Base-by-base conservation (phyloP, 805 yeast genomes). In the Myxozyma melibiosi region DNA sequence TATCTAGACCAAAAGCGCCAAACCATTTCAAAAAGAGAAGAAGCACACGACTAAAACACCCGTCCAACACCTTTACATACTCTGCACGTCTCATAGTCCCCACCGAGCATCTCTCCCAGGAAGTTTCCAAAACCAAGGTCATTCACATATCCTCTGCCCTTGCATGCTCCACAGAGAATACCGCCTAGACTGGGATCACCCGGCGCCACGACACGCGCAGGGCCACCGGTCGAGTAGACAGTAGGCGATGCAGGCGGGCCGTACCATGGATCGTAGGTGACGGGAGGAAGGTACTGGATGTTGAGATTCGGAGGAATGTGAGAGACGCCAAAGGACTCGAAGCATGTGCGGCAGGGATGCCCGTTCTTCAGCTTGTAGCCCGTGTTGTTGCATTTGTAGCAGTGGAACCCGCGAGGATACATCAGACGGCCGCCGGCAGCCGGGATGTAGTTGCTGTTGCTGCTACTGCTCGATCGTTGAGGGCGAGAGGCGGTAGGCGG, bases 121-220 rank as follows among this genome's bases (percentile, higher is more conserved):
- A 46, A 28, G 9, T 41, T 30, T 20, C 56, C 53, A 5, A 58
- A 27, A 7, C 57, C 57, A n/a, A 87, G 73, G 65, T 82, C 80
- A 27, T 73, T 71, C 1, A 78, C 75, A 53, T 76, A 64, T 0
- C 95, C 94, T 0, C 78, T 58, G 1, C 94, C 94, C 53, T 85
- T 67, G 66, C 95, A 89, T 49, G 82, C 74, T 0, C 88, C 89
- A 72, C 96, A 89, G 2, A 84, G 63, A 0, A 76, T 69, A 0
- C 96, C 96, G 0, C 96, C 96, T 61, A 80, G 68, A 31, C 84
- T 66, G 1, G 94, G 92, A 65, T 88, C 96, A 1, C 96, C 96
- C 0, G 96, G 94, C 20, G 66, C 68, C 1, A 87, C 85, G 14
- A 80, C 71, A 18, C 78, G 49, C 24, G 37, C 45, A 46, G 69